Conservation (phyloP, 345 rosid species). For the Streptanthus diversifolius region DNA sequence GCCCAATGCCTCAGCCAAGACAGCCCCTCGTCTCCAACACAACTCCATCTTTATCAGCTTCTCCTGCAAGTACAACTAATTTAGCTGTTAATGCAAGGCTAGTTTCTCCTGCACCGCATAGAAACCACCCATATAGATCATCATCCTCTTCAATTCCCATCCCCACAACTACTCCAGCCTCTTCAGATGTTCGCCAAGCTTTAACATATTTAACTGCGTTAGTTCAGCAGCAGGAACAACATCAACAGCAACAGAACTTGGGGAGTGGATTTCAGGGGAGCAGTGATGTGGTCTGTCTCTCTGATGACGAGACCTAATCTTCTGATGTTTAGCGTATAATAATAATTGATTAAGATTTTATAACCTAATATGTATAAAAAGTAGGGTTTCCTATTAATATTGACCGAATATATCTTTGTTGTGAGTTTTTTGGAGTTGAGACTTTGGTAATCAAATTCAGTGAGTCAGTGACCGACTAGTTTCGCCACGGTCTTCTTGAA, state of each 20-base stretch:
- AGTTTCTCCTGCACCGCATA: conserved; percentile 1
- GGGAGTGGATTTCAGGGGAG: conserved; percentile 13
- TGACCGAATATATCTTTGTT: background rate
- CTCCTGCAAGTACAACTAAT: conserved; percentile 7
- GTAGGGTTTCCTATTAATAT: background rate
- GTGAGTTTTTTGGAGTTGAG: background rate
- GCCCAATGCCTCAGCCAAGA: conserved; percentile 30
- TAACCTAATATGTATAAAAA: background rate
- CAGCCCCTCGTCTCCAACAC: conserved; percentile 20
- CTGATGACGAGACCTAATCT: conserved; percentile 27
- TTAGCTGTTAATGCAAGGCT: background rate
- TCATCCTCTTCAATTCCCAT: conserved; percentile 13
- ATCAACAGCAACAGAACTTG: conserved; percentile 12
- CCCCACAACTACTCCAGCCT: background rate
- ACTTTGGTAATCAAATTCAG: background rate
- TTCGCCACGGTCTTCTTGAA: background rate
- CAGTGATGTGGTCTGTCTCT: conserved; percentile 25
- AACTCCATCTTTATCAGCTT: conserved; percentile 22
- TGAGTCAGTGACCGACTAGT: background rate
- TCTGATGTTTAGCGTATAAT: background rate
- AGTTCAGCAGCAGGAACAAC: background rate
- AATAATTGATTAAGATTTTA: background rate
- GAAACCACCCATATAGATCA: conserved; percentile 13
- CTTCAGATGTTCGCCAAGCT: background rate
- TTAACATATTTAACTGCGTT: background rate